These are phyloP conservation scores for Pelagophyceae sp. DNA, from an alignment of 352 stramenopile genomes.

Conservation along the genomic window DNA sequence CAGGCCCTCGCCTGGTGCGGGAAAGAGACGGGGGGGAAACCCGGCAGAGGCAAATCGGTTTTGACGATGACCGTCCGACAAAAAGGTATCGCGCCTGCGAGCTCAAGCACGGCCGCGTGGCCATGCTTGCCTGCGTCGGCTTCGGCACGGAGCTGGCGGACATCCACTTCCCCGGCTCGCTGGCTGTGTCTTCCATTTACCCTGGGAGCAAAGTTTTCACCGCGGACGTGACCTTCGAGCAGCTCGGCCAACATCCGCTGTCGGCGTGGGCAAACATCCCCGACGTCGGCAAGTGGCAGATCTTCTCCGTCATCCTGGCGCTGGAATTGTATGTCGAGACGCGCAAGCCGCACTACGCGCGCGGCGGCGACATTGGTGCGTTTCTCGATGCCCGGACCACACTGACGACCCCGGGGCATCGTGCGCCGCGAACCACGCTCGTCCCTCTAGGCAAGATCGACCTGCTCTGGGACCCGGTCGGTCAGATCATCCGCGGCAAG, in stretches of 20 bases:
- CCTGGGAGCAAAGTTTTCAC: background rate
- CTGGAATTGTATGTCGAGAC: constrained; percentile 46
- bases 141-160: constrained; percentile 20
- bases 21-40: background rate
- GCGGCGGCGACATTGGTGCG: constrained; percentile 44
- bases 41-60: background rate
- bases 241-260: constrained; percentile 41
- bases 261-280: constrained; percentile 47
- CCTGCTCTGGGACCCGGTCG: constrained; percentile 2
- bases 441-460: background rate
- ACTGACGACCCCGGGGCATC: too few relatives aligned
- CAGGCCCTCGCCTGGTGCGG: constrained; percentile 12
- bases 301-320: constrained; percentile 49
- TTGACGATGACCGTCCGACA: constrained; percentile 23
- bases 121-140: constrained; percentile 34
- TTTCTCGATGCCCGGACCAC: constrained; percentile 44
- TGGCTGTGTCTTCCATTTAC: background rate
- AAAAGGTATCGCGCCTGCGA: constrained; percentile 26
- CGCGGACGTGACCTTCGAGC: constrained; percentile 35
- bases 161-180: background rate
- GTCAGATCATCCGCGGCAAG: constrained; percentile 52
- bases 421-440: too few relatives aligned
- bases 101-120: constrained; percentile 35
- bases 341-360: constrained; percentile 49
- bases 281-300: constrained; percentile 51